A percentile compares a stretch with the other conserved stretches of the same genome.
These are phyloP conservation scores for Alisma plantagoaquatica DNA, from an alignment of 106 monocot genomes.

Conservation along the genomic window DNA sequence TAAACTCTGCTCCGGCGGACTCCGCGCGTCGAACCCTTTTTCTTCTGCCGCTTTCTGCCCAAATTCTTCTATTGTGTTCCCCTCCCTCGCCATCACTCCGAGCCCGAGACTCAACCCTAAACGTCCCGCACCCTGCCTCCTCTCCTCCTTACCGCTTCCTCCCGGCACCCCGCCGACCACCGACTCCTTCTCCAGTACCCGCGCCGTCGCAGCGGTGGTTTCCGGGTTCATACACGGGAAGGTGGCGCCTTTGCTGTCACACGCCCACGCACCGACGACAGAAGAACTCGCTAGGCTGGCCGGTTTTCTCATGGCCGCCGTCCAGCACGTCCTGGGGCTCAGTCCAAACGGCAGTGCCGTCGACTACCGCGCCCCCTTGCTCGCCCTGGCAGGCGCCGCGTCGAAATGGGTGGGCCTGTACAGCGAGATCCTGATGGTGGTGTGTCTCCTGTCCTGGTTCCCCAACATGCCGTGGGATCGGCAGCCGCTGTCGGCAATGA, in stretches of 20 bases:
- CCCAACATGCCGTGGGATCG: slow-evolving; percentile 86
- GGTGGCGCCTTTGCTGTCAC: not conserved
- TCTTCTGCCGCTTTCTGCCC: not conserved
- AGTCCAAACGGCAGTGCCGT: slow-evolving; percentile 42
- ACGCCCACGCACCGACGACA: not conserved
- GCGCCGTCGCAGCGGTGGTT: not conserved
- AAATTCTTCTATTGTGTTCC: no score
- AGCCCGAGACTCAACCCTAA: not conserved
- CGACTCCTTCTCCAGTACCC: not conserved
- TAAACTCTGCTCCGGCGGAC: no score
- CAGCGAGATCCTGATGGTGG: slow-evolving; percentile 65
- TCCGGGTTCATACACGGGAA: not conserved
- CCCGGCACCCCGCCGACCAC: not conserved
- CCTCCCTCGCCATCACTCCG: not conserved
- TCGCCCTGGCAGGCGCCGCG: slow-evolving; percentile 60
- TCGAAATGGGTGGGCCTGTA: slow-evolving; percentile 81
- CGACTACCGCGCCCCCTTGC: slow-evolving; percentile 63
- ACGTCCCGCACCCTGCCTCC: not conserved
- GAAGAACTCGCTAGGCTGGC: not conserved
- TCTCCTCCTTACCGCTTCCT: not conserved
- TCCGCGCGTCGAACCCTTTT: no score
- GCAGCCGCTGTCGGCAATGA: slow-evolving; percentile 82
- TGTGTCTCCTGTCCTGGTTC: slow-evolving; percentile 78
- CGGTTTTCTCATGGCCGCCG: slow-evolving; percentile 12
- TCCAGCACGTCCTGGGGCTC: slow-evolving; percentile 27